Base-by-base conservation (phyloP, 805 yeast species). In the Starmerella floricola region DNA sequence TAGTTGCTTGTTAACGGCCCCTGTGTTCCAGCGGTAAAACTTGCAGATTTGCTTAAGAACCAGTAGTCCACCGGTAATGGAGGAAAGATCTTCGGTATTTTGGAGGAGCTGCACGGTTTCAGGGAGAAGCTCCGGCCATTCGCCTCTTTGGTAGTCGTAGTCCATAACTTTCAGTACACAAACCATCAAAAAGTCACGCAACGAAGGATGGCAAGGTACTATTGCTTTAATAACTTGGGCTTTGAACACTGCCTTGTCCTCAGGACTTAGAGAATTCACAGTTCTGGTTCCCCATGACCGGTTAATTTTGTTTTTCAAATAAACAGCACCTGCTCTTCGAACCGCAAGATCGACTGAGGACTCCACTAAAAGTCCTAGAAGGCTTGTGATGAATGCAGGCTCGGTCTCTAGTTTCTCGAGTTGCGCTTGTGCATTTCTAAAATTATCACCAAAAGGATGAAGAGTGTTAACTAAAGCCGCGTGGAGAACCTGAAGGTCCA, bases 381-480 rank as follows among this genome's bases (percentile, higher is more conserved):
- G 82, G 1, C 88, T 87, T 4, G 80, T 80, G 31, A 84, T 63
- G 56, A 87, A 87, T 4, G 94, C 94, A 1, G 81, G 74, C 3
- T 69, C 59, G 23, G 56, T 53, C 37, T 78, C 73, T 6, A 78
- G 75, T 53, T 58, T 56, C 44, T 70, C 70, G 38, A 87, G 69
- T 51, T 76, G 74, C 1, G 56, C 43, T 61, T 88, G 96, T 0
- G 95, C 91, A 39, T 73, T 72, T 39, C 66, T 67, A 52, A 94
- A 74, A 18, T 69, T 62, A 55, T 79, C 77, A 0, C 83, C 76
- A 51, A 74, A 78, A 2, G 52, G 47, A 2, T 38, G 39, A 38
- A 86, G 68, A 1, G 95, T 83, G 10, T 83, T 85, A 20, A 78
- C 73, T 56, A 86, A 84, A 61, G 88, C 81, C 52, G 74, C 76